phyloP scores from a whole-genome alignment of 208 protist genomes.

The Acanthamoeba royreba region DNA sequence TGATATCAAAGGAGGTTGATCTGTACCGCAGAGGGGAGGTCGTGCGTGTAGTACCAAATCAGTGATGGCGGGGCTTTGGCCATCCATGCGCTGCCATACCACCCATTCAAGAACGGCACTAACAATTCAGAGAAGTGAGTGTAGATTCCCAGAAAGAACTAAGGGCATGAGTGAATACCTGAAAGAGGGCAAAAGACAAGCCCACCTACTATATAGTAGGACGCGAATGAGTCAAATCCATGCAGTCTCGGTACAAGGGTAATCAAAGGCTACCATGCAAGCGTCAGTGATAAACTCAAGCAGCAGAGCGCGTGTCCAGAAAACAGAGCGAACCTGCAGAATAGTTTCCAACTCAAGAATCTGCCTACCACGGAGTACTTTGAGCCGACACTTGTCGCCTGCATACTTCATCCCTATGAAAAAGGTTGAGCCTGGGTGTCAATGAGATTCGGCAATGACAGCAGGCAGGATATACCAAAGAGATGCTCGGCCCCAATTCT shows the following conservation, averaged over 20 bases:
- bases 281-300: not conserved
- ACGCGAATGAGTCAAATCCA: constrained; percentile 18
- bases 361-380: not conserved
- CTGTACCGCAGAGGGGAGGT: not conserved
- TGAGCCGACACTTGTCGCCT: constrained; percentile 32
- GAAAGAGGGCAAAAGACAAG: constrained; percentile 18
- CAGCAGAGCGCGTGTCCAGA: not conserved
- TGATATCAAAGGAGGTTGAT: not conserved
- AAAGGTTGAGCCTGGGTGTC: not conserved
- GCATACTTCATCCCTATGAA: constrained; percentile 42
- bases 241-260: not conserved
- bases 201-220: constrained; percentile 12
- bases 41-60: not conserved
- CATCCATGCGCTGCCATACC: not conserved
- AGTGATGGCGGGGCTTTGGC: not conserved
- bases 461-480: not conserved
- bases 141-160: constrained; percentile 6
- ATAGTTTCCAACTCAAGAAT: not conserved
- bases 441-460: not conserved
- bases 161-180: not conserved
- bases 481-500: not conserved
- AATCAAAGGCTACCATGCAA: not conserved
- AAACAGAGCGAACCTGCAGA: not conserved
- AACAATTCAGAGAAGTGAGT: not conserved
- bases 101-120: not conserved